These are phyloP conservation scores for Aulographum hederae DNA, from an alignment of 2,329 filamentous ascomycete species.

Conservation along the genomic window DNA sequence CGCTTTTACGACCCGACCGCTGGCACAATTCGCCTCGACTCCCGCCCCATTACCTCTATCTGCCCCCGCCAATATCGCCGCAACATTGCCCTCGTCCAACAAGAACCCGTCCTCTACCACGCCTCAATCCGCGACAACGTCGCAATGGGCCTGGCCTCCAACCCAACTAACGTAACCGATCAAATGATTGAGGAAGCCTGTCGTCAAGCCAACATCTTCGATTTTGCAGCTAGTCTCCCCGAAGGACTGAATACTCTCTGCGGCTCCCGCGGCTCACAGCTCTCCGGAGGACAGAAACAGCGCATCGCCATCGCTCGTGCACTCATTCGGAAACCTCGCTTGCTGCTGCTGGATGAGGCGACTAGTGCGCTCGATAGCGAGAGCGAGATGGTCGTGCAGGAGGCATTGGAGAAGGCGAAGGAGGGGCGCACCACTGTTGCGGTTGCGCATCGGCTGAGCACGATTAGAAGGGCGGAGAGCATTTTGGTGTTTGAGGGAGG, in stretches of 20 bases:
- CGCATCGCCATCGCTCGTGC: constrained; percentile 37
- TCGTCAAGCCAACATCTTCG: constrained; percentile 31
- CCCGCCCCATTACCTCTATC: constrained; percentile 37
- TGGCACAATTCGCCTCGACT: constrained; percentile 27
- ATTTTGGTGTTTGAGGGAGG: constrained; percentile 12
- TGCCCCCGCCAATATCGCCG: constrained; percentile 45
- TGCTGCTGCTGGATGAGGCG: constrained; percentile 41
- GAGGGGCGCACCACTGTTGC: constrained; percentile 22
- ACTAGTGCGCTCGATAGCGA: constrained; percentile 44
- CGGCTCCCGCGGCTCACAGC: constrained; percentile 28
- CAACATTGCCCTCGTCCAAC: constrained; percentile 51
- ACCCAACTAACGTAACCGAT: constrained; percentile 1
- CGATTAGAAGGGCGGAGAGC: constrained; percentile 10
- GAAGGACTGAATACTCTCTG: constrained; percentile 31
- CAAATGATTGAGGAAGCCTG: constrained; percentile 27
- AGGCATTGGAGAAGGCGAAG: constrained; percentile 40
- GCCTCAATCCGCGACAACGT: constrained; percentile 42
- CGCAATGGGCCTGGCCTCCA: constrained; percentile 1
- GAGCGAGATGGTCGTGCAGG: constrained; percentile 48
- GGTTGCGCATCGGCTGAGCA: constrained; percentile 13
- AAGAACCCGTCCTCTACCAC: constrained; percentile 57
- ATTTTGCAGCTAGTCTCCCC: constrained; percentile 33
- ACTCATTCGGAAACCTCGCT: constrained; percentile 29
- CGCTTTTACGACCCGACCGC: constrained; percentile 25
- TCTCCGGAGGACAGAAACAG: constrained; percentile 38